Evolutionary conservation across 2,329 filamentous ascomycete genomes (phyloP).

Genomic region (Dothistroma septosporum): DNA sequence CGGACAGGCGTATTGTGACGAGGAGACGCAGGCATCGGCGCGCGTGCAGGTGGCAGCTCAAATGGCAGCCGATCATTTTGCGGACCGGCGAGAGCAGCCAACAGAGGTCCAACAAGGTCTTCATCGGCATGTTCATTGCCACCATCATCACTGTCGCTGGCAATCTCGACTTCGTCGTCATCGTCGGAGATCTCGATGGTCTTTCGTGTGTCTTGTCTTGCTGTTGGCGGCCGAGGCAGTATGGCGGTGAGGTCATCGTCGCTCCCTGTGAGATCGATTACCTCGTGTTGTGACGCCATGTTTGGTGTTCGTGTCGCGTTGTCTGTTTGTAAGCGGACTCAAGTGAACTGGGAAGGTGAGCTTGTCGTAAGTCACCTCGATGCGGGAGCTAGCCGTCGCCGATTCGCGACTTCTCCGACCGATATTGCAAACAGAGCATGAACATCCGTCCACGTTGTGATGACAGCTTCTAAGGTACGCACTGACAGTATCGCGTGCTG

Average conservation of each 20-base stretch:
- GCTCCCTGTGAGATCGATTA: constrained; percentile 1
- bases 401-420: not conserved
- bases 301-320: not conserved
- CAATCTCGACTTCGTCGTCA: not conserved
- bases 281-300: not conserved
- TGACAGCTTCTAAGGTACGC: not conserved
- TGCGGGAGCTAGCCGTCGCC: not conserved
- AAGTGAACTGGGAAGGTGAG: not conserved
- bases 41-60: not conserved
- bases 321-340: not conserved
- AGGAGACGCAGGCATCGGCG: not conserved
- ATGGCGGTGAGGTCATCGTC: not conserved
- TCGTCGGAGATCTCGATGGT: not conserved
- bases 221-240: not conserved
- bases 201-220: not conserved
- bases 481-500: not conserved
- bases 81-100: not conserved
- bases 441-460: not conserved
- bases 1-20: not conserved
- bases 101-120: not conserved
- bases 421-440: not conserved
- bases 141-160: not conserved
- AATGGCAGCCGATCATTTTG: not conserved
- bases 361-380: not conserved
- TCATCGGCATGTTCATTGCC: not conserved